A percentile compares a stretch with the other conserved stretches of the same genome.
These are phyloP conservation scores for Arthroderma sp. DNA, from an alignment of 2,329 filamentous ascomycete genomes.

Conservation along the genomic window DNA sequence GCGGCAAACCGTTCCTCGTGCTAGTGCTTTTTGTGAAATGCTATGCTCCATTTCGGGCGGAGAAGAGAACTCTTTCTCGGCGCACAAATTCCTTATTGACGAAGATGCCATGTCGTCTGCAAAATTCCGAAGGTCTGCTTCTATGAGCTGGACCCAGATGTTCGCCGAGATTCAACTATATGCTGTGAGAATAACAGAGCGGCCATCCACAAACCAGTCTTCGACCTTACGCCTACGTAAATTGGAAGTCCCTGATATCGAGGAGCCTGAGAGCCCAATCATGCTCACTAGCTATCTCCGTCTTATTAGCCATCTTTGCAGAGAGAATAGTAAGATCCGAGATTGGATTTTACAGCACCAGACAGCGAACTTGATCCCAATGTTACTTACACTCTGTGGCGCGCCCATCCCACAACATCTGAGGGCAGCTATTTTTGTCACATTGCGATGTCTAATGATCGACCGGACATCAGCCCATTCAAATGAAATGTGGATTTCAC, in stretches of 20 bases:
- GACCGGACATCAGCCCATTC: conserved; percentile 58
- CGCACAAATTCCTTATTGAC: conserved; percentile 75
- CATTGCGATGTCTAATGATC: conserved; percentile 61
- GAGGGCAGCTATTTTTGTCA: conserved; percentile 70
- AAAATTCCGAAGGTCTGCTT: conserved; percentile 70
- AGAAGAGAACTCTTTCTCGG: conserved; percentile 66
- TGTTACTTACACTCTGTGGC: conserved; percentile 67
- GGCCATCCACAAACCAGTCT: conserved; percentile 46
- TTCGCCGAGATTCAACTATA: conserved; percentile 83
- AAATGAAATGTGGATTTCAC: conserved; percentile 62
- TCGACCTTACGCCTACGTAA: conserved; percentile 49
- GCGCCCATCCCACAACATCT: conserved; percentile 64
- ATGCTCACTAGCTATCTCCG: conserved; percentile 93
- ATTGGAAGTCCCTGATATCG: conserved; percentile 53
- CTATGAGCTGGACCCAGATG: conserved; percentile 86
- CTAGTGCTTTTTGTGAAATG: conserved; percentile 95
- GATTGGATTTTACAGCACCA: conserved; percentile 59
- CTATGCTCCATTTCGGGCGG: conserved; percentile 76
- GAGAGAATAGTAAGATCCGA: conserved; percentile 60
- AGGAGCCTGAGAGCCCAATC: conserved; percentile 87
- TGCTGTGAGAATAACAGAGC: conserved; percentile 63
- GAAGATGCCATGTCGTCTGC: conserved; percentile 62
- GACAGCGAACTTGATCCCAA: conserved; percentile 56
- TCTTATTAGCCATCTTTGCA: conserved; percentile 68
- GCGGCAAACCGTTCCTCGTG: conserved; percentile 85